Base-by-base conservation (phyloP, 768 basidiomycete species). In the Chalciporus piperatus region DNA sequence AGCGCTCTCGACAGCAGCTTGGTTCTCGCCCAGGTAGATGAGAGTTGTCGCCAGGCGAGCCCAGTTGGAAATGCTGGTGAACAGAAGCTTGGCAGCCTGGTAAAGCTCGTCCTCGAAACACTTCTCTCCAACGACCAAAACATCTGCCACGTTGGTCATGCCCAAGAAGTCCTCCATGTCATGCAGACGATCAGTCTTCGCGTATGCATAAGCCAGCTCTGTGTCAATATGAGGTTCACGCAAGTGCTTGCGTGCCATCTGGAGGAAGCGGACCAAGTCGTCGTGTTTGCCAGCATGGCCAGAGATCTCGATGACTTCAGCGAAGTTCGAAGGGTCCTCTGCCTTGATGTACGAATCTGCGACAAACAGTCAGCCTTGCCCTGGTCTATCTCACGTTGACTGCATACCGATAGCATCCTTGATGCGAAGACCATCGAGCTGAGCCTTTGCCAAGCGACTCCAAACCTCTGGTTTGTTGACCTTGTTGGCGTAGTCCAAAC, bases 151-250 rank as follows among this genome's bases (percentile, higher is more conserved):
- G 58, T 99, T 99, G 40, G 97, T 99, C 90, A 98, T 96, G 20
- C 80, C 80, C 59, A 99, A 75, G 82, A 99, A 99, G 73, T 99
- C 97, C 64, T 99, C 97, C 97, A 98, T 98, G 65, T 99, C 97
- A 66, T 98, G 96, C 13, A 99, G 73, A 47, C 97, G 86, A 66
- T 98, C 97, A 30, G 87, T 94, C 78, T 97, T 98, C 19, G 97
- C 97, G 67, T 98, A 99, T 5, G 97, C 92, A 67, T 98, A 97
- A 12, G 97, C 96, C 30, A 99, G 76, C 72, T 98, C 95, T 9
- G 97, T 98, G 67, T 99, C 97, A 60, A 99, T 95, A 73, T 87
- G 94, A 30, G 97, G 97, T 69, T 99, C 97, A 50, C 97, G 87
- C 14, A 98, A 83, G 41, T 89, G 82, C 76, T 97, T 98, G 70